Percentiles rank a stretch among this genome's conserved stretches.
These are phyloP conservation scores for Neltuma alba DNA, from an alignment of 306 rosid genomes.

Conservation along the genomic window DNA sequence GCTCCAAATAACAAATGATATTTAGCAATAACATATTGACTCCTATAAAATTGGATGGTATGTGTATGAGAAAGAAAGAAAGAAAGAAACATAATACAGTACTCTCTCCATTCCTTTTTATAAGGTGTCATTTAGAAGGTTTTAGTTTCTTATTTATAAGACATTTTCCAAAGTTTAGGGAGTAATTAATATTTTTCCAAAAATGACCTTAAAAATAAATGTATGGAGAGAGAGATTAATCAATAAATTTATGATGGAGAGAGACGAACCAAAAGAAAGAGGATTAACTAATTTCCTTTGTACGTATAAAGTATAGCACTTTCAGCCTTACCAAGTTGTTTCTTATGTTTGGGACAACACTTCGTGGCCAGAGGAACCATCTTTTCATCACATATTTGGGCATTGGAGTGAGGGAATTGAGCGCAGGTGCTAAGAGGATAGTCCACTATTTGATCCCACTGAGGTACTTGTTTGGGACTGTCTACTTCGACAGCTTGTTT, in stretches of 20 bases:
- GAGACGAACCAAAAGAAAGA: not conserved
- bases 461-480: conserved; percentile 58
- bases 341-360: conserved; percentile 48
- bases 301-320: conserved; percentile 2
- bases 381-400: conserved; percentile 48
- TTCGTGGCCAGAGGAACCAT: conserved; percentile 44
- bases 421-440: conserved; percentile 82
- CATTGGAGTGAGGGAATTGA: conserved; percentile 69
- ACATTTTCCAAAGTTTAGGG: not conserved
- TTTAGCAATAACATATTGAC: not conserved
- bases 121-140: not conserved
- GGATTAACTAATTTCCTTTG: not conserved
- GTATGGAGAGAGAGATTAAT: not conserved
- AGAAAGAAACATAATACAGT: not conserved
- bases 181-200: not conserved
- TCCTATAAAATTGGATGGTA: not conserved
- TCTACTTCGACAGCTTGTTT: conserved; percentile 79
- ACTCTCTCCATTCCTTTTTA: not conserved
- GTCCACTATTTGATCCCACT: conserved; percentile 56
- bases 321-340: conserved; percentile 55
- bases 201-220: not conserved
- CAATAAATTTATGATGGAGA: not conserved
- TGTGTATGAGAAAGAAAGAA: not conserved
- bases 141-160: not conserved
- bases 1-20: conserved; percentile 24